Evolutionary conservation across 164 flowering plant genomes (phyloP).

Genomic region (Magnolia changhungtana): DNA sequence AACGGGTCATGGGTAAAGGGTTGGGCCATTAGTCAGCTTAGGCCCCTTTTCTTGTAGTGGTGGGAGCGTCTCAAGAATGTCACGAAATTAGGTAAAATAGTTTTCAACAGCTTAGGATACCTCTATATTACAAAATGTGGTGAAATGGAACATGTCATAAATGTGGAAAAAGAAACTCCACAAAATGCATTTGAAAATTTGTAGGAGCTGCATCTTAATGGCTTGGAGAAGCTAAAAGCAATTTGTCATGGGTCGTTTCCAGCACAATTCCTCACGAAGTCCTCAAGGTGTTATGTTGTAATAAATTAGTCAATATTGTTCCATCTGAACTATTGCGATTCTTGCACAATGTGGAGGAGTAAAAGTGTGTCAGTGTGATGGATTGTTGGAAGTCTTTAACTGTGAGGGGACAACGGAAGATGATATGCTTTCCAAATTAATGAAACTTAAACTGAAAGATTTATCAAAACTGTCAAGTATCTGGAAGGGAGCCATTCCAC

Average conservation of each 20-base stretch:
- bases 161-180: not conserved
- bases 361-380: not conserved
- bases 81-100: not conserved
- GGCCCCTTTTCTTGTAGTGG: no score
- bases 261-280: not conserved
- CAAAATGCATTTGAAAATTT: not conserved
- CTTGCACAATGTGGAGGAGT: not conserved
- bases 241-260: not conserved
- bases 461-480: not conserved
- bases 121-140: not conserved
- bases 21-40: no score
- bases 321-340: not conserved
- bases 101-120: not conserved
- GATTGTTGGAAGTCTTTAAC: slow-evolving; percentile 7
- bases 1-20: no score
- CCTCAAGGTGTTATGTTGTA: not conserved
- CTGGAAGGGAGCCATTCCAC: slow-evolving; percentile 3
- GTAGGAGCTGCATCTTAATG: accelerated
- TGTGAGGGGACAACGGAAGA: not conserved
- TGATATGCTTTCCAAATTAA: not conserved
- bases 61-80: not conserved
- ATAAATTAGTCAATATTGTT: not conserved
- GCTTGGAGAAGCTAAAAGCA: not conserved
- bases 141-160: not conserved
- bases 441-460: not conserved